Evolutionary conservation across 2,329 filamentous ascomycete species (phyloP).

Genomic region (Epichloe typhina): DNA sequence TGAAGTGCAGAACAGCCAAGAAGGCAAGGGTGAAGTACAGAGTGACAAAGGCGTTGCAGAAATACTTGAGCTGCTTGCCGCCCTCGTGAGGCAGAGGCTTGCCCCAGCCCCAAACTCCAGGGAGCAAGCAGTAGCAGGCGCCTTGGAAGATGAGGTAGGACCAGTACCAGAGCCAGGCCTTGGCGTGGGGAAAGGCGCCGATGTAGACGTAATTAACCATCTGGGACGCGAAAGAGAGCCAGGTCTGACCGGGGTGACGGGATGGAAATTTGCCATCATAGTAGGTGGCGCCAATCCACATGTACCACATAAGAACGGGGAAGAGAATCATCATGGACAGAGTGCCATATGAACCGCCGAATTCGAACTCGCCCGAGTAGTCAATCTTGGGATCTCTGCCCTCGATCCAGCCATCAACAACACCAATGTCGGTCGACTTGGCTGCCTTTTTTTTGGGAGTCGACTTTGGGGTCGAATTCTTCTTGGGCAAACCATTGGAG

Average conservation of each 20-base stretch:
- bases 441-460: conserved; percentile 5
- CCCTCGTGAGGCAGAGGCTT: conserved; percentile 74
- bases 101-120: conserved; percentile 77
- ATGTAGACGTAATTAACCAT: conserved; percentile 63
- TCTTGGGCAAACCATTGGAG: conserved; percentile 15
- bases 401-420: conserved; percentile 43
- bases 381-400: conserved; percentile 51
- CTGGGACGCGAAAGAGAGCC: conserved; percentile 57
- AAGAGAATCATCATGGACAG: conserved; percentile 81
- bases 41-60: conserved; percentile 79
- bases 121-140: conserved; percentile 69
- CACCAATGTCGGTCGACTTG: conserved; percentile 9
- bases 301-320: conserved; percentile 95
- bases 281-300: conserved; percentile 94
- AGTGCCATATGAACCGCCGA: conserved; percentile 76
- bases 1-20: conserved; percentile 61
- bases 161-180: conserved; percentile 94
- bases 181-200: conserved; percentile 67
- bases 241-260: conserved; percentile 51
- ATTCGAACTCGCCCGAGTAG: conserved; percentile 58
- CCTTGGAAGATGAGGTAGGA: conserved; percentile 77
- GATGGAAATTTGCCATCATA: conserved; percentile 74
- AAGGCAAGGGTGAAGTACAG: conserved; percentile 76
- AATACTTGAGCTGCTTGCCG: conserved; percentile 82
- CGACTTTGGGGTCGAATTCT: neutral